Evolutionary conservation across 805 yeast genomes (phyloP).

Genomic region (Candida arabinofermentans): DNA sequence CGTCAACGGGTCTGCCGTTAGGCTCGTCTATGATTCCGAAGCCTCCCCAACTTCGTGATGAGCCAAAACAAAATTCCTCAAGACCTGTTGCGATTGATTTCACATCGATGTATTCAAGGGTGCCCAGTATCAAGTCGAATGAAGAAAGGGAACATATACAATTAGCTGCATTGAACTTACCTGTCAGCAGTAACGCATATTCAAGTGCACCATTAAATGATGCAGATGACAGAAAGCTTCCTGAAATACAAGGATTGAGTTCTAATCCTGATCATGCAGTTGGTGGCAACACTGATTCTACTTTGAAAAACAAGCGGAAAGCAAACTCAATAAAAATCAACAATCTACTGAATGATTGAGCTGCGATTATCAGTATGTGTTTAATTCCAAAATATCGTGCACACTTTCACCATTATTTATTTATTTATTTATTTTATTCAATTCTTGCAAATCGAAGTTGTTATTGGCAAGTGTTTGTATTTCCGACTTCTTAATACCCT

Average conservation of each 20-base stretch:
- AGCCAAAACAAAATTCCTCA: background rate
- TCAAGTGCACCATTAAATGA: background rate
- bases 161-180: background rate
- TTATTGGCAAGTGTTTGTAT: too few relatives aligned
- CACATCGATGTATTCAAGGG: constrained; percentile 7
- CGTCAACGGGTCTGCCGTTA: background rate
- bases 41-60: background rate
- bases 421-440: too few relatives aligned
- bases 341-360: background rate
- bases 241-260: background rate
- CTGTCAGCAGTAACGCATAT: background rate
- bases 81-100: constrained; percentile 14
- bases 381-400: too few relatives aligned
- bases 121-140: background rate
- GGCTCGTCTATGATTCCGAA: background rate
- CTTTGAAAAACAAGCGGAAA: background rate
- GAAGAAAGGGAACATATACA: background rate
- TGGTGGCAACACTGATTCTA: too few relatives aligned
- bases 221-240: background rate
- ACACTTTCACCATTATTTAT: too few relatives aligned
- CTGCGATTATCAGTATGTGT: background rate
- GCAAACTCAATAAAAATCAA: background rate
- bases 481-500: too few relatives aligned
- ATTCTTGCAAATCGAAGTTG: too few relatives aligned
- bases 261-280: too few relatives aligned